A percentile compares a stretch with the other conserved stretches of the same genome.
These are phyloP conservation scores for Aspergillus hancockii DNA, from an alignment of 495 filamentous ascomycete genomes.

Conservation along the genomic window DNA sequence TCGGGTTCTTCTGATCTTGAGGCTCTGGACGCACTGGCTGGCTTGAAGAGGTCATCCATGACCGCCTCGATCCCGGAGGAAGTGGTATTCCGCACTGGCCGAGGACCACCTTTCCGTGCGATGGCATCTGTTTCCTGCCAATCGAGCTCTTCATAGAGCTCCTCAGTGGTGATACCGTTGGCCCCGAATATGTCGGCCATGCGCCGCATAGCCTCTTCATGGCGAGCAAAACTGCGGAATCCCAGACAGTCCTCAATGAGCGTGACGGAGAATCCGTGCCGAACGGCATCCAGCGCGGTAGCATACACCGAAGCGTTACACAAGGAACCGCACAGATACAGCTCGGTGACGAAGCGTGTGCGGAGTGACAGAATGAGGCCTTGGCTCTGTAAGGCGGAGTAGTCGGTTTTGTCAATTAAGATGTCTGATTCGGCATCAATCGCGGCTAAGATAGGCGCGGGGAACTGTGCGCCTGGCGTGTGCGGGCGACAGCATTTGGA, in stretches of 20 bases:
- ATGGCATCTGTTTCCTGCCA: slow-evolving; percentile 47
- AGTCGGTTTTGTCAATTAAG: slow-evolving; percentile 75
- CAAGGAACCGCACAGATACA: slow-evolving; percentile 89
- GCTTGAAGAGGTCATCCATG: slow-evolving; percentile 36
- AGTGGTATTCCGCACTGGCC: slow-evolving; percentile 19
- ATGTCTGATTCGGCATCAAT: slow-evolving; percentile 62
- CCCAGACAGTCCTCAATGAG: slow-evolving; percentile 89
- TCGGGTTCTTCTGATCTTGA: neutral
- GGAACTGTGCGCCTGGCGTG: slow-evolving; percentile 68
- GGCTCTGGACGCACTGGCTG: neutral
- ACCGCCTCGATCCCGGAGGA: slow-evolving; percentile 40
- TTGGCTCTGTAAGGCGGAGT: slow-evolving; percentile 83
- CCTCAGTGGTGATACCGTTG: slow-evolving; percentile 57
- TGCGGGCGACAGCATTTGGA: slow-evolving; percentile 61
- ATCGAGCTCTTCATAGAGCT: slow-evolving; percentile 57
- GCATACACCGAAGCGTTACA: slow-evolving; percentile 90
- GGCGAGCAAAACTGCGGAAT: slow-evolving; percentile 69
- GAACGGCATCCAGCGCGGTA: slow-evolving; percentile 86
- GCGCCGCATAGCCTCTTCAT: slow-evolving; percentile 73
- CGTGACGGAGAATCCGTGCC: slow-evolving; percentile 81
- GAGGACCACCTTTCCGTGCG: slow-evolving; percentile 26
- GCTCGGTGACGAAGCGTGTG: slow-evolving; percentile 77
- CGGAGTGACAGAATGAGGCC: slow-evolving; percentile 70
- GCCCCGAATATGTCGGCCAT: slow-evolving; percentile 78
- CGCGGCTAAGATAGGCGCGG: slow-evolving; percentile 55